A percentile compares a stretch with the other conserved stretches of the same genome.
These are phyloP conservation scores for Metschnikowia gelsemii DNA, from an alignment of 805 yeast species.

Conservation along the genomic window DNA sequence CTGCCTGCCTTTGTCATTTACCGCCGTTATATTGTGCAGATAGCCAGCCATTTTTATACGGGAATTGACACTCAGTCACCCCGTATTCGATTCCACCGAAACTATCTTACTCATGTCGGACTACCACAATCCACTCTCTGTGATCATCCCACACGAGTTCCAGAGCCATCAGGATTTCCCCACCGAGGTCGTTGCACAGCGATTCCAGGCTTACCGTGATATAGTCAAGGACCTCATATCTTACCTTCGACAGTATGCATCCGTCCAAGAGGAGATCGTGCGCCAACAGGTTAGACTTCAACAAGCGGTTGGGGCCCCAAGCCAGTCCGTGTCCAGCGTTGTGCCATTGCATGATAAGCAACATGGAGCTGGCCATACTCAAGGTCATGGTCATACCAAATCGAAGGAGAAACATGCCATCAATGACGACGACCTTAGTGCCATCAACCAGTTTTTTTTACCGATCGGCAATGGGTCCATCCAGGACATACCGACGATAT, in stretches of 20 bases:
- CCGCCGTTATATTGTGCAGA: no score
- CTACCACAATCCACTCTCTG: constrained; percentile 39
- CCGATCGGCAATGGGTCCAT: constrained; percentile 80
- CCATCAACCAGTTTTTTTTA: constrained; percentile 55
- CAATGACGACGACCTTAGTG: constrained; percentile 31
- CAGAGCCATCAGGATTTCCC: constrained; percentile 50
- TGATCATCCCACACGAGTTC: constrained; percentile 39
- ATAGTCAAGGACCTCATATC: constrained; percentile 71
- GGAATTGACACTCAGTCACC: no score
- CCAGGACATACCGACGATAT: constrained; percentile 74
- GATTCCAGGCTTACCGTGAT: constrained; percentile 85
- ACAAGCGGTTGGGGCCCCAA: constrained; percentile 53
- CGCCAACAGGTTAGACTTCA: constrained; percentile 79
- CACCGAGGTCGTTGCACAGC: constrained; percentile 78
- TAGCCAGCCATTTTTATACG: no score
- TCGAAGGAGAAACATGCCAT: constrained; percentile 17
- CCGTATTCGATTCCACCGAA: no score
- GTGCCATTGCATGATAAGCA: constrained; percentile 9
- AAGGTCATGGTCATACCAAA: constrained; percentile 9
- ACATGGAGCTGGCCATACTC: constrained; percentile 12
- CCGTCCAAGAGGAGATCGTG: constrained; percentile 84
- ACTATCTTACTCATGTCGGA: no score
- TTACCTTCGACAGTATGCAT: constrained; percentile 75
- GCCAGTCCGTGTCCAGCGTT: constrained; percentile 6
- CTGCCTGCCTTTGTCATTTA: no score